Evolutionary conservation across 1,139 yeast species (phyloP).

Genomic region (Magnusiomyces fungicola): DNA sequence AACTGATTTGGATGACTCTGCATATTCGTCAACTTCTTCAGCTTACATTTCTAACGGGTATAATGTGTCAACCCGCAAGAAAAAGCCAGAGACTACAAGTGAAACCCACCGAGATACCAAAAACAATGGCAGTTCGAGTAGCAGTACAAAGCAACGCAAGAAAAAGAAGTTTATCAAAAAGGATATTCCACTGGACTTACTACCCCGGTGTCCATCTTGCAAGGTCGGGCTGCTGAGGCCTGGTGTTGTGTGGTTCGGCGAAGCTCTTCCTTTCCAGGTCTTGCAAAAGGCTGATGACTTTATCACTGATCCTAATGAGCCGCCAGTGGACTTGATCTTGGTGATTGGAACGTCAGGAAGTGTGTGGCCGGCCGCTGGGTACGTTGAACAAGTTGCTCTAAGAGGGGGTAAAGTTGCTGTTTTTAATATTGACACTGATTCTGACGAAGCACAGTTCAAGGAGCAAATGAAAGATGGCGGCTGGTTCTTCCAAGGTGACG

Average conservation of each 20-base stretch:
- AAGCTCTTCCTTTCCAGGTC: slow-evolving; percentile 56
- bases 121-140: slow-evolving; percentile 15
- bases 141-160: not conserved
- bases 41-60: slow-evolving; percentile 5
- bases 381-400: slow-evolving; percentile 64
- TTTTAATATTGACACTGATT: slow-evolving; percentile 61
- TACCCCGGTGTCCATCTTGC: slow-evolving; percentile 79
- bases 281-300: slow-evolving; percentile 66
- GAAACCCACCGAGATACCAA: not conserved
- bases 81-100: slow-evolving; percentile 28
- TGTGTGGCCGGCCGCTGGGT: slow-evolving; percentile 89
- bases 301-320: slow-evolving; percentile 40
- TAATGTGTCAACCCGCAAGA: not conserved
- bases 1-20: slow-evolving; percentile 2
- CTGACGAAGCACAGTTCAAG: slow-evolving; percentile 15
- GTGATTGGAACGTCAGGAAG: slow-evolving; percentile 82
- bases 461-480: slow-evolving; percentile 29
- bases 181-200: slow-evolving; percentile 40
- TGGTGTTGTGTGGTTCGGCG: slow-evolving; percentile 93
- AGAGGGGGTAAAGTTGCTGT: slow-evolving; percentile 81
- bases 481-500: slow-evolving; percentile 81
- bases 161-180: slow-evolving; percentile 9
- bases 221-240: slow-evolving; percentile 59
- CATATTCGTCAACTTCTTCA: slow-evolving; percentile 4
- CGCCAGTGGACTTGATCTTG: slow-evolving; percentile 56